Evolutionary conservation across 208 protist species (phyloP).

Genomic region (Trypanosoma cruzi): DNA sequence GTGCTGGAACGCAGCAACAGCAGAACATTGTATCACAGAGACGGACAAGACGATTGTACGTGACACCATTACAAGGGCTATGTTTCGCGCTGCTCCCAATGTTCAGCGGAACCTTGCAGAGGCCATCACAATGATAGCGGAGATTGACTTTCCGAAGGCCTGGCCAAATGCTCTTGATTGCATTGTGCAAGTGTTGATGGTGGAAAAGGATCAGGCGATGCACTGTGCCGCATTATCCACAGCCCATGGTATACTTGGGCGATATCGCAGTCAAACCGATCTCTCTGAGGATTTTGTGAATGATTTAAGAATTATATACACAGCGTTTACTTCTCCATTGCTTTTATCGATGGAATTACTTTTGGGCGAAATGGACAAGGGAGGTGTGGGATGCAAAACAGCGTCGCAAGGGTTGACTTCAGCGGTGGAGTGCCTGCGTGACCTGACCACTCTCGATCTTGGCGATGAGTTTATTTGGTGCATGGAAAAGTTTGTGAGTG

Average conservation of each 20-base stretch:
- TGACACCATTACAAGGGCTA: slow-evolving; percentile 47
- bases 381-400: slow-evolving; percentile 14
- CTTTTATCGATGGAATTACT: slow-evolving; percentile 29
- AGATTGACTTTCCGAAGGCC: slow-evolving; percentile 89
- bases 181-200: slow-evolving; percentile 54
- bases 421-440: slow-evolving; percentile 77
- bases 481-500: slow-evolving; percentile 65
- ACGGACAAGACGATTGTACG: slow-evolving; percentile 69
- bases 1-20: slow-evolving; percentile 70
- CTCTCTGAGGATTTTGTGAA: slow-evolving; percentile 55
- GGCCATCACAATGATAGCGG: slow-evolving; percentile 86
- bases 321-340: slow-evolving; percentile 35
- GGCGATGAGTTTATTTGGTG: slow-evolving; percentile 94
- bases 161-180: slow-evolving; percentile 88
- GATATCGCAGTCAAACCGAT: slow-evolving; percentile 76
- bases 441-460: slow-evolving; percentile 92
- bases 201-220: slow-evolving; percentile 30
- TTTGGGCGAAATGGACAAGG: slow-evolving; percentile 14
- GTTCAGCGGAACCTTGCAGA: slow-evolving; percentile 92
- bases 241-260: slow-evolving; percentile 89
- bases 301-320: slow-evolving; percentile 75
- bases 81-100: slow-evolving; percentile 52
- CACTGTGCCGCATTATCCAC: slow-evolving; percentile 79
- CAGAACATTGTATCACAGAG: slow-evolving; percentile 83
- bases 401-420: slow-evolving; percentile 53